These are phyloP conservation scores for Boletus patriciae DNA, from an alignment of 768 basidiomycete genomes.

Conservation along the genomic window DNA sequence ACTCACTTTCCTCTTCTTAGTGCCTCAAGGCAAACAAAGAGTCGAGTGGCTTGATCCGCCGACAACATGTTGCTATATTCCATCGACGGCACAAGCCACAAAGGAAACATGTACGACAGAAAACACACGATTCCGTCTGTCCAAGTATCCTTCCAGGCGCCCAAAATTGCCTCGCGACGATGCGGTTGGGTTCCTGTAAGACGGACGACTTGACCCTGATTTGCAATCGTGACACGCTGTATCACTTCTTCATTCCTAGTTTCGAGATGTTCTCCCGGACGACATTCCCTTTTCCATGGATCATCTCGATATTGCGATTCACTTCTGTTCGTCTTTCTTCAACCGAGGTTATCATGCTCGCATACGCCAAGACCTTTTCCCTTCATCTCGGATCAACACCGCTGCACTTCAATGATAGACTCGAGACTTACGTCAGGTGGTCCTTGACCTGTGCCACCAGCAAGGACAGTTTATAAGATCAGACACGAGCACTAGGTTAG, in stretches of 20 bases:
- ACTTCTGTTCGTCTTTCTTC: conserved; percentile 23
- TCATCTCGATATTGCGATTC: conserved; percentile 17
- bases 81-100: neutral
- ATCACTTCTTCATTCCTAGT: conserved; percentile 18
- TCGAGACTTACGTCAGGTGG: conserved; percentile 23
- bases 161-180: neutral
- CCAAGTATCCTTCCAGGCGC: neutral
- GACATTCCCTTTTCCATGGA: conserved; percentile 15
- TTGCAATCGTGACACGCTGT: neutral
- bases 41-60: too few relatives aligned
- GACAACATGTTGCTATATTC: too few relatives aligned
- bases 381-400: conserved; percentile 16
- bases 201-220: neutral
- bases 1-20: too few relatives aligned
- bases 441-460: conserved; percentile 27
- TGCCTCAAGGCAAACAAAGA: too few relatives aligned
- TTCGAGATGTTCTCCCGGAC: conserved; percentile 26
- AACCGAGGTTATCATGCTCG: conserved; percentile 21
- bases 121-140: neutral
- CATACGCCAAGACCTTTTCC: conserved; percentile 21
- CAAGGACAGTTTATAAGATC: neutral
- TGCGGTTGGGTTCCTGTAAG: neutral
- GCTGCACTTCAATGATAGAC: neutral
- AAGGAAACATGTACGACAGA: neutral
- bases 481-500: neutral